Evolutionary conservation across 2,329 filamentous ascomycete species (phyloP).

Genomic region (Penicillium sp.): DNA sequence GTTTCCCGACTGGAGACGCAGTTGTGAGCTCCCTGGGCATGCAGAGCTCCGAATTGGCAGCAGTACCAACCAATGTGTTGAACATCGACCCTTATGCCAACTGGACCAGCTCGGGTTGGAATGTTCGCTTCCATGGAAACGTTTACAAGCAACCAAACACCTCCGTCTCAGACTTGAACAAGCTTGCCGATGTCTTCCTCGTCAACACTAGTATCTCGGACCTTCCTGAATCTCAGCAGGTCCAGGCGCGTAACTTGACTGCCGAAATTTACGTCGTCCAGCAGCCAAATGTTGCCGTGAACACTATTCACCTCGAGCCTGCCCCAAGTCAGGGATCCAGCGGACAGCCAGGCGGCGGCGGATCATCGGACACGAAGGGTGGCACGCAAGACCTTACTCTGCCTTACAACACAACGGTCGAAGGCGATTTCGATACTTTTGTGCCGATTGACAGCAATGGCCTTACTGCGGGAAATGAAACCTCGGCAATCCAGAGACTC

Average conservation of each 20-base stretch:
- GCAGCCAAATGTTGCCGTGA: conserved; percentile 51
- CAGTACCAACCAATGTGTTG: conserved; percentile 22
- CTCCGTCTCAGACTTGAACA: conserved; percentile 61
- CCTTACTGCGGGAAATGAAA: conserved; percentile 39
- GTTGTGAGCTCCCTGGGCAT: conserved; percentile 23
- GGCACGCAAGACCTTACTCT: conserved; percentile 63
- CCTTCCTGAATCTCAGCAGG: conserved; percentile 59
- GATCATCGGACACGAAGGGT: conserved; percentile 43
- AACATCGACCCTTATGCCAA: conserved; percentile 58
- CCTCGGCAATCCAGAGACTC: conserved; percentile 63
- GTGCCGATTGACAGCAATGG: neutral
- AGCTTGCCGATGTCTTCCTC: conserved; percentile 69
- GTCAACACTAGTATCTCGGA: conserved; percentile 62
- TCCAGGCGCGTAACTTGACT: conserved; percentile 71
- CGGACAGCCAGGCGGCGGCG: conserved; percentile 21
- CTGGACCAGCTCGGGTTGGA: conserved; percentile 76
- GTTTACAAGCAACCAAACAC: conserved; percentile 78
- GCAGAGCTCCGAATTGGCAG: conserved; percentile 11
- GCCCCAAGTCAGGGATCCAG: conserved; percentile 56
- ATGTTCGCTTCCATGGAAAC: conserved; percentile 72
- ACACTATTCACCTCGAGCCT: conserved; percentile 51
- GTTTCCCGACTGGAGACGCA: conserved; percentile 20
- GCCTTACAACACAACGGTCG: conserved; percentile 46
- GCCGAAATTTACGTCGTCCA: conserved; percentile 73
- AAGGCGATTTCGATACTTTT: neutral